Percentiles rank a stretch among this genome's conserved stretches.
Evolutionary conservation across 108 stramenopile genomes (phyloP).

Genomic region (Skeletonema menzelii): DNA sequence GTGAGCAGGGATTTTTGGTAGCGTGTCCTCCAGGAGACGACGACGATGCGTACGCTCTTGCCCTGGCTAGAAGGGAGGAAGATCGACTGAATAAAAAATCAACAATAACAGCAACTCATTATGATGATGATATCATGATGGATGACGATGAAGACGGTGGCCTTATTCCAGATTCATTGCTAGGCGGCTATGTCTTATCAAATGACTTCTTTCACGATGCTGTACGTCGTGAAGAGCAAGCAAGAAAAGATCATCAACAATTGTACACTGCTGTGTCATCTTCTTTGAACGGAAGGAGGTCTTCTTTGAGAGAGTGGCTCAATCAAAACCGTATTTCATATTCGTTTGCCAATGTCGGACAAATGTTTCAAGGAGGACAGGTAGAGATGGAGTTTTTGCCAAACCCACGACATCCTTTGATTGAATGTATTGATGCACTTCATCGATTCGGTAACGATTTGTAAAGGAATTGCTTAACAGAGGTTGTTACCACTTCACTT

Average conservation of each 20-base stretch:
- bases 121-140: conserved; percentile 37
- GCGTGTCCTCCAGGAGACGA: conserved; percentile 79
- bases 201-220: conserved; percentile 90
- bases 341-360: conserved; percentile 78
- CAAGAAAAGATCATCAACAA: conserved; percentile 1
- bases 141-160: conserved; percentile 24
- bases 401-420: conserved; percentile 75
- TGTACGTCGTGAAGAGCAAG: conserved; percentile 55
- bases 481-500: not conserved
- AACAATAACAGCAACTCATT: not conserved
- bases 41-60: conserved; percentile 82
- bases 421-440: conserved; percentile 56
- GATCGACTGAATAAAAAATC: conserved; percentile 28
- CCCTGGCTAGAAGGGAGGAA: conserved; percentile 73
- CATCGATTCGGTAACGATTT: not conserved
- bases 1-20: conserved; percentile 60
- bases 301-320: conserved; percentile 23
- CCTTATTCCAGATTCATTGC: not conserved
- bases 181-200: conserved; percentile 68
- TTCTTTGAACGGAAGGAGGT: conserved; percentile 3
- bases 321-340: conserved; percentile 72
- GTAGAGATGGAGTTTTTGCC: conserved; percentile 73
- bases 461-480: not conserved
- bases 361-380: conserved; percentile 63
- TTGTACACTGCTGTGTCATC: not conserved